phyloP scores from a whole-genome alignment of 2,329 filamentous ascomycete species.

The Spiromastix sp. region DNA sequence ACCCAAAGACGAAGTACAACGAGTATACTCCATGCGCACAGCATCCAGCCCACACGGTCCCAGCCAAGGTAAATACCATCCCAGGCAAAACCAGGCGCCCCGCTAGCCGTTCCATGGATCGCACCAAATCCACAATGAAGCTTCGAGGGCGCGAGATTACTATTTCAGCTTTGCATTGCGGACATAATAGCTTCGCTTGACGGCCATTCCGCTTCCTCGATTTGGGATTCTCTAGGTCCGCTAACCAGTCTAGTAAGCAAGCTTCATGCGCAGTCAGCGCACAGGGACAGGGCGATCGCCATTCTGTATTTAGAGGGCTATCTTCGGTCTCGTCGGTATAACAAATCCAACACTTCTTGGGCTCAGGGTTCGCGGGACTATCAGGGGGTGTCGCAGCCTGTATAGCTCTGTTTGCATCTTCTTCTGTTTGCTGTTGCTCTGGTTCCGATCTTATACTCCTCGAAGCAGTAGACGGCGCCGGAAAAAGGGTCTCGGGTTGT shows the following conservation, averaged over 20 bases:
- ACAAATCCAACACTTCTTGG: slow-evolving; percentile 58
- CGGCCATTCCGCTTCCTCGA: slow-evolving; percentile 39
- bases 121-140: slow-evolving; percentile 56
- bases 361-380: slow-evolving; percentile 21
- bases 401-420: slow-evolving; percentile 4
- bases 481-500: slow-evolving; percentile 13
- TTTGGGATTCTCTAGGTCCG: slow-evolving; percentile 65
- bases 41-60: slow-evolving; percentile 41
- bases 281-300: slow-evolving; percentile 86
- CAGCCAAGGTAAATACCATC: slow-evolving; percentile 41
- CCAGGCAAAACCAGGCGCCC: slow-evolving; percentile 55
- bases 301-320: slow-evolving; percentile 48
- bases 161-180: slow-evolving; percentile 80
- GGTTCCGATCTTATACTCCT: background rate
- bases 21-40: slow-evolving; percentile 52
- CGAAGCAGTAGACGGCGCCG: background rate
- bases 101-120: slow-evolving; percentile 47
- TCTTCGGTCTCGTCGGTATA: slow-evolving; percentile 58
- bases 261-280: slow-evolving; percentile 83
- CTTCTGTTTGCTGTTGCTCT: slow-evolving; percentile 8
- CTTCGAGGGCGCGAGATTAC: slow-evolving; percentile 65
- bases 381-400: slow-evolving; percentile 9
- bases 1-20: slow-evolving; percentile 56
- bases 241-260: slow-evolving; percentile 84
- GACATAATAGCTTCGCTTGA: slow-evolving; percentile 61